phyloP scores from a whole-genome alignment of 352 stramenopile genomes.

The Phytophthora pluvialis region DNA sequence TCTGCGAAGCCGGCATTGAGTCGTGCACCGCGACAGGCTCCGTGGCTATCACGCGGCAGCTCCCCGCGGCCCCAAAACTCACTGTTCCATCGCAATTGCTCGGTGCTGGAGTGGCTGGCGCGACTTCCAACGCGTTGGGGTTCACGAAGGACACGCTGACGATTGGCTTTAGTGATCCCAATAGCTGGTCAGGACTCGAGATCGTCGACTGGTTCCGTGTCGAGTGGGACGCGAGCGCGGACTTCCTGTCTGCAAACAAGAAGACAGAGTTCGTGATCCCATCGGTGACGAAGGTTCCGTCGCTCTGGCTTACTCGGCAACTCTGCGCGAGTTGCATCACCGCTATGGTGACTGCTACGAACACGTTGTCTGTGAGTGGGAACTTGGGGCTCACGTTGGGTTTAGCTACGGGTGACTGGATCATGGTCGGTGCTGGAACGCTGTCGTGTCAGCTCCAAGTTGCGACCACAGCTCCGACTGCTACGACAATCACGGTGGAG shows the following conservation, averaged over 20 bases:
- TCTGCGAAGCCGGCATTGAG: conserved; percentile 89
- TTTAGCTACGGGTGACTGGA: conserved; percentile 40
- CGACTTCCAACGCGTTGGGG: conserved; percentile 52
- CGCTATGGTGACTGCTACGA: conserved; percentile 21
- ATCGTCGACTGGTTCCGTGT: conserved; percentile 88
- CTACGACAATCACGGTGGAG: conserved; percentile 43
- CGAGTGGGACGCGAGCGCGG: conserved; percentile 87
- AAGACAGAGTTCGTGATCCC: conserved; percentile 47
- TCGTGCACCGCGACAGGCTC: conserved; percentile 56
- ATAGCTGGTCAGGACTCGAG: conserved; percentile 79
- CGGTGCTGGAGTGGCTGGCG: conserved; percentile 20
- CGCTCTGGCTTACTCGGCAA: conserved; percentile 39
- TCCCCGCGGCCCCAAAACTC: conserved; percentile 57
- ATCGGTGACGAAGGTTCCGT: conserved; percentile 34
- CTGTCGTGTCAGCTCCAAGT: conserved; percentile 66
- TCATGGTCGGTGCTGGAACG: conserved; percentile 58
- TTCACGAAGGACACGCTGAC: conserved; percentile 72
- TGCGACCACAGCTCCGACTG: conserved; percentile 19
- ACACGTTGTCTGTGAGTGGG: conserved; percentile 23
- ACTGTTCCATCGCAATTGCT: conserved; percentile 61
- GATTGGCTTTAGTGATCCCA: conserved; percentile 70
- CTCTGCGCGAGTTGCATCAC: conserved; percentile 68
- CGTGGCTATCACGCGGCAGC: conserved; percentile 55
- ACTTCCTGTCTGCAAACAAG: conserved; percentile 61
- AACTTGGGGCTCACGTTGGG: conserved; percentile 14